Conservation (phyloP, 805 yeast species). For the Blastobotrys terrestris region DNA sequence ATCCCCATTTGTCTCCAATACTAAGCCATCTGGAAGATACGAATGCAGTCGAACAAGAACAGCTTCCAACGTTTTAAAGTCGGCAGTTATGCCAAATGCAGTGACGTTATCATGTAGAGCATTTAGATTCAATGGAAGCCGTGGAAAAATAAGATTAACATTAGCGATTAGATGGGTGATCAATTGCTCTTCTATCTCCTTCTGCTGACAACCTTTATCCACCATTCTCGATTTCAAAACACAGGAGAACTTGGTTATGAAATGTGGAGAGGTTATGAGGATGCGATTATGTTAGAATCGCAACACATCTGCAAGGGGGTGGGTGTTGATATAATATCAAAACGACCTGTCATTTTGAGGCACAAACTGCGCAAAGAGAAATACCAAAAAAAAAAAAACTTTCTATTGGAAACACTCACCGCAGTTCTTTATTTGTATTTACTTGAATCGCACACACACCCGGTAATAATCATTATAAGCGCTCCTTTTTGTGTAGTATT, state of each 20-base stretch:
- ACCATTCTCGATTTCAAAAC: no score
- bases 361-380: no score
- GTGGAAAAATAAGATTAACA: background rate
- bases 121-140: background rate
- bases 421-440: background rate
- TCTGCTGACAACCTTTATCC: background rate
- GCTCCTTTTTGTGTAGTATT: background rate
- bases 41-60: background rate
- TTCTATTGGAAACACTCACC: background rate
- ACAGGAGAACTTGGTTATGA: no score
- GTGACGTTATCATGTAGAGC: background rate
- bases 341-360: no score
- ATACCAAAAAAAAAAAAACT: no score
- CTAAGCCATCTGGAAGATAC: background rate
- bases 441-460: background rate
- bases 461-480: background rate
- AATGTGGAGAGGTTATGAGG: background rate
- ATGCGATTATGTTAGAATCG: background rate
- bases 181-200: background rate
- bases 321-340: background rate
- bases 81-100: background rate
- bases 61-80: background rate
- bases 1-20: background rate
- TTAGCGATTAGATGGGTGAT: background rate
- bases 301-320: background rate